Base-by-base conservation (phyloP, 768 basidiomycete species). In the Xerocomus brunneocitrinus region DNA sequence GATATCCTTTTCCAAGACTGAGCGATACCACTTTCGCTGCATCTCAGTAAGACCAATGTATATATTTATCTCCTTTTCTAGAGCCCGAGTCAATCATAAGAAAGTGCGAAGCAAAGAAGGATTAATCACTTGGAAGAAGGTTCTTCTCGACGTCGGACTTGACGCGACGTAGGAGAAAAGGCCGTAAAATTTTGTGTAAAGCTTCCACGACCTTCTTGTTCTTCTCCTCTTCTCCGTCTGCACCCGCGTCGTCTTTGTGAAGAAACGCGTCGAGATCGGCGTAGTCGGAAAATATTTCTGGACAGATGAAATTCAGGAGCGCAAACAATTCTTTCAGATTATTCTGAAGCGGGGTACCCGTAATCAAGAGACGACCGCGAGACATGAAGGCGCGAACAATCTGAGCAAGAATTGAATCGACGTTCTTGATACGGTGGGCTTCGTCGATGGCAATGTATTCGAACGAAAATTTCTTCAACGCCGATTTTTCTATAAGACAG, bases 381-480 rank as follows among this genome's bases (percentile, higher is more conserved):
- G 89, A 90, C 62, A 82, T 80, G 72, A 98, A 98, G 3, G 88
- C 76, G 46, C 95, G 83, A 45, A 98, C 92, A 63, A 99, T 98
- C 71, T 97, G 92, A 14, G 87, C 86, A 14, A 99, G 80, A 62
- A 98, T 87, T 12, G 92, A 95, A 68, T 98, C 92, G 60, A 95
- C 94, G 67, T 98, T 98, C 76, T 98, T 98, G 80, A 99, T 99
- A 24, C 97, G 88, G 66, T 99, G 95, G 1, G 95, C 95, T 73
- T 99, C 95, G 72, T 99, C 95, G 64, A 99, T 98, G 59, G 89
- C 83, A 70, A 98, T 98, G 72, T 98, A 98, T 70, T 95, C 91
- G 75, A 98, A 98, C 0, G 87, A 88, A 69, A 98, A 91, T 69
- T 95, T 95, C 72, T 91, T 92, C 57, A 98, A 76, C 0, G 87